Evolutionary conservation across 2,329 filamentous ascomycete genomes (phyloP).

Genomic region (Remersonia thermophila): DNA sequence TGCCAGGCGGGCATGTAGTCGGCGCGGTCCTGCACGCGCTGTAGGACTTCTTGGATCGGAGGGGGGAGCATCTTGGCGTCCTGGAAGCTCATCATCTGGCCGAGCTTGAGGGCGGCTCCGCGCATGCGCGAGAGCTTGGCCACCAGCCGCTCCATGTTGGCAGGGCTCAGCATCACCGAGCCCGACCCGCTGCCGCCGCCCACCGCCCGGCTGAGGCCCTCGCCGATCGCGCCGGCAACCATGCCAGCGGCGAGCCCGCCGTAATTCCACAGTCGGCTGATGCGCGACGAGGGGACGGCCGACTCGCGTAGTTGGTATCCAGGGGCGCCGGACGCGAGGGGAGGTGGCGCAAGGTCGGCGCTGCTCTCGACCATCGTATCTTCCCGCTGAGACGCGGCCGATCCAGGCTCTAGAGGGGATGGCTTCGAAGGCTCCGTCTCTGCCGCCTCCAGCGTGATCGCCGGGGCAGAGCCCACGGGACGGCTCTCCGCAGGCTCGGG

Average conservation of each 20-base stretch:
- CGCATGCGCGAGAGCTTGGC: conserved; percentile 91
- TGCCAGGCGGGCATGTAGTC: conserved; percentile 98
- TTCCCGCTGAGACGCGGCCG: background rate
- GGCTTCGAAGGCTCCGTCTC: background rate
- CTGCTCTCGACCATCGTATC: conserved; percentile 19
- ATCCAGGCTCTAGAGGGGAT: background rate
- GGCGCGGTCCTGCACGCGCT: conserved; percentile 88
- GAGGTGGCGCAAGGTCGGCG: conserved; percentile 11
- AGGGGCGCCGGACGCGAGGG: conserved; percentile 16
- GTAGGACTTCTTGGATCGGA: conserved; percentile 77
- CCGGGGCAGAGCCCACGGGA: no score
- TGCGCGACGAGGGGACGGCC: conserved; percentile 72
- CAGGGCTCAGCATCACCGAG: conserved; percentile 75
- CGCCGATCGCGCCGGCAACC: conserved; percentile 82
- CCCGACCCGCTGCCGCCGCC: conserved; percentile 52
- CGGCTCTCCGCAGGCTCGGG: no score
- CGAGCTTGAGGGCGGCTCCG: conserved; percentile 90
- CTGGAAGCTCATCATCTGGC: conserved; percentile 97
- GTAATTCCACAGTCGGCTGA: conserved; percentile 91
- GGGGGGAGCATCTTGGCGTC: conserved; percentile 88
- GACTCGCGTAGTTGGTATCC: conserved; percentile 73
- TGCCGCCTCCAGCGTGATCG: no score
- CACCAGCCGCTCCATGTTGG: conserved; percentile 87
- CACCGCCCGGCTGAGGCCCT: conserved; percentile 68
- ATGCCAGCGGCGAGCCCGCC: conserved; percentile 86